Conservation (phyloP, 768 basidiomycete species). For the Calocybe indica region DNA sequence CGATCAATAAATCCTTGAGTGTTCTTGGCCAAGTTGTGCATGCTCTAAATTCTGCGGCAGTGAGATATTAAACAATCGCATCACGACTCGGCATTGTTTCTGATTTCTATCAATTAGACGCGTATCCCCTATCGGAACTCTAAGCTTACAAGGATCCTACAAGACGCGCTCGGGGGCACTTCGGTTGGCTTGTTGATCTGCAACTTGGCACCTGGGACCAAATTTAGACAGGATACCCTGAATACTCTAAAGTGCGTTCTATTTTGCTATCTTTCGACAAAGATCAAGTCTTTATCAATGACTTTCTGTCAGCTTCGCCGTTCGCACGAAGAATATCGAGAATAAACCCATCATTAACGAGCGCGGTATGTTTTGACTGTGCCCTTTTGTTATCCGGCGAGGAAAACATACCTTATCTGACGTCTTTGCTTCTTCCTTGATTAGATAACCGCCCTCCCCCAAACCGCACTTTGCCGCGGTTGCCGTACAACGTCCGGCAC, state of each 20-base stretch:
- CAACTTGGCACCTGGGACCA: constrained; percentile 78
- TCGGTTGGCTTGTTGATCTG: constrained; percentile 80
- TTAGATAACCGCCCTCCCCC: constrained; percentile 51
- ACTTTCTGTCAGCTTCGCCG: constrained; percentile 53
- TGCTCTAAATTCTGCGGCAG: constrained; percentile 71
- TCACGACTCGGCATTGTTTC: neutral
- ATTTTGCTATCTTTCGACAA: neutral
- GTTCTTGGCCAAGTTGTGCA: constrained; percentile 86
- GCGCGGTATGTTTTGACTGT: constrained; percentile 40
- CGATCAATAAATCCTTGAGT: constrained; percentile 87
- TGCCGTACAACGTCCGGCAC: constrained; percentile 37
- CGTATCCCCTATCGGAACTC: constrained; percentile 89
- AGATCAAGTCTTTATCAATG: neutral
- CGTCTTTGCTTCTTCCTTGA: neutral
- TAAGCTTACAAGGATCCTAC: constrained; percentile 81
- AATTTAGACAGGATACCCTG: constrained; percentile 81
- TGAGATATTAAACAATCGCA: constrained; percentile 22
- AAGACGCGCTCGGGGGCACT: constrained; percentile 84
- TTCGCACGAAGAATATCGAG: constrained; percentile 81
- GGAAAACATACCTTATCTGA: neutral
- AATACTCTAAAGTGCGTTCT: constrained; percentile 80
- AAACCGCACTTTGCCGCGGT: constrained; percentile 65
- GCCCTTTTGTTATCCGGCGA: neutral
- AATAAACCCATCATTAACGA: constrained; percentile 78
- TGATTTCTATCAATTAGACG: constrained; percentile 30